Evolutionary conservation across 306 rosid genomes (phyloP), one percentile per base, ranked within the genome.

Genomic region (Pyrus communis): DNA sequence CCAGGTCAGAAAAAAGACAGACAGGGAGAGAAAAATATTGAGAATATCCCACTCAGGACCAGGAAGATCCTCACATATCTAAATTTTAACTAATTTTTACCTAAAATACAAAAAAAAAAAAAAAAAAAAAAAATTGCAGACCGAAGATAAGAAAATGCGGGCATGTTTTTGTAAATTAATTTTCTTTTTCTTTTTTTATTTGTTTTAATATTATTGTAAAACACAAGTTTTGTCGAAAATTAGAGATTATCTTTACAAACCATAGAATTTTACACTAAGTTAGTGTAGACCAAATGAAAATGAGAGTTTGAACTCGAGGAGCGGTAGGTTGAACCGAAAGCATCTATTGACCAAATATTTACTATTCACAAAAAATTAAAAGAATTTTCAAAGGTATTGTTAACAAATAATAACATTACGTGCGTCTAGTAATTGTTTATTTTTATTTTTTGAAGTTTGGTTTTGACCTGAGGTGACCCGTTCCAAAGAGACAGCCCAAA

Each of bases 401-500:
- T 33, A 5, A 33, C 7, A 33, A 49, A 4, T 49, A 15, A 6
- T 15, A 49, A 15, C 0, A 5, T 0, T 49, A 18, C 1, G 7
- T 51, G 21, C 21, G 0, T 51, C 9, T 1, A 6, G 1, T 49
- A 49, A 38, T 38, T 38, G 2, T 49, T 46, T 46, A 7, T 18
- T 5, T 33, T 0, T 4, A 12, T 3, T 21, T 52, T 5, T 10
- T 22, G 19, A 1, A 75, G 21, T 31, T 65, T 40, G 18, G 30
- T 35, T 51, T 61, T 61, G n/a, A 69, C 46, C 14, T 21, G 15
- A 59, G 7, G 17, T 15, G 18, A 59, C 40, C 11, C 28, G 11
- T 65, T 30, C 14, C 63, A 9, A 54, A 60, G 62, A 76, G 89
- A 83, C 92, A 80, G 76, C 86, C 52, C 76, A 77, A 82, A 79